Evolutionary conservation across 208 protist genomes (phyloP).

Genomic region (Trypanosoma avium): DNA sequence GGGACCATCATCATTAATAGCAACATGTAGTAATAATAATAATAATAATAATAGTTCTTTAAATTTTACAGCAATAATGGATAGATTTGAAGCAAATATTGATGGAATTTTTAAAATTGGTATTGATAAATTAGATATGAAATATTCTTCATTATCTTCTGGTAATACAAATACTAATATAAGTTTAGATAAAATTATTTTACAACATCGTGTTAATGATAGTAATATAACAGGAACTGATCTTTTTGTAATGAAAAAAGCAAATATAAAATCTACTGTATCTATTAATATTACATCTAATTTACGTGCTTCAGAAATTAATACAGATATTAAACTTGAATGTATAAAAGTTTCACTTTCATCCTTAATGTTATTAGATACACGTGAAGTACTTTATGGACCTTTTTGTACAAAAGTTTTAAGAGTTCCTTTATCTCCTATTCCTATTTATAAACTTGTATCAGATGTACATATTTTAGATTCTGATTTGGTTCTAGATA

Average conservation of each 20-base stretch:
- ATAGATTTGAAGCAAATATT: slow-evolving; percentile 21
- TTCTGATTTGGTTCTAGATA: slow-evolving; percentile 58
- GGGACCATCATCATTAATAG: too few relatives aligned
- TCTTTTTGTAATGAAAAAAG: slow-evolving; percentile 17
- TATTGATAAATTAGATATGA: slow-evolving; percentile 3
- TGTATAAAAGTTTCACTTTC: slow-evolving; percentile 50
- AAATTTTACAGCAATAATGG: slow-evolving; percentile 11
- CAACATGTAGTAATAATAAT: too few relatives aligned
- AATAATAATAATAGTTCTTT: neutral
- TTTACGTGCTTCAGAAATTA: slow-evolving; percentile 30
- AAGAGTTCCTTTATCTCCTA: slow-evolving; percentile 54
- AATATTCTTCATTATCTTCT: neutral
- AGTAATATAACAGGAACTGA: neutral
- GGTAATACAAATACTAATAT: neutral
- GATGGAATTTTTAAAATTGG: slow-evolving; percentile 18
- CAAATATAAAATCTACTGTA: neutral
- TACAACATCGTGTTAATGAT: slow-evolving; percentile 6
- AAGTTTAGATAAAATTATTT: neutral
- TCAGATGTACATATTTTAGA: slow-evolving; percentile 52
- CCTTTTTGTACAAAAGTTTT: slow-evolving; percentile 80
- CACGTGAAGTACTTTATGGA: slow-evolving; percentile 69
- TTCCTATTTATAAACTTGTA: slow-evolving; percentile 53
- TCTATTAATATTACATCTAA: neutral
- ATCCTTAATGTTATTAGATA: slow-evolving; percentile 71
- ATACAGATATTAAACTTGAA: slow-evolving; percentile 34